Conservation (phyloP, 1,284 basidiomycete species). For the Sparassis latifolia region DNA sequence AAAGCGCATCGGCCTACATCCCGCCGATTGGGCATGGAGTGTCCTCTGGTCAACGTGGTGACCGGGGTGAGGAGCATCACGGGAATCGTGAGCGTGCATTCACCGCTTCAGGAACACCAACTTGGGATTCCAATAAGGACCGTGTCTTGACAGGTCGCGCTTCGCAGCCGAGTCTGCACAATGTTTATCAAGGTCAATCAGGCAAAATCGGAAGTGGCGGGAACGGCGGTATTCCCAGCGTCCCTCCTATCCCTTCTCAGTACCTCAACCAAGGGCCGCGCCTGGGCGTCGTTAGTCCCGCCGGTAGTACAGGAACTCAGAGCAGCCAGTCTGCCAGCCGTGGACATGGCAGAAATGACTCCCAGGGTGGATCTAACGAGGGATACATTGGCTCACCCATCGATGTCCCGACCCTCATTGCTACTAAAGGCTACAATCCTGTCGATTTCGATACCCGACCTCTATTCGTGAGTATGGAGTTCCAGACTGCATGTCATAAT, state of each 20-base stretch:
- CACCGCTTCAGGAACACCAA: constrained; percentile 32
- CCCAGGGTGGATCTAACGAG: constrained; percentile 17
- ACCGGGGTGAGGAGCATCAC: constrained; percentile 25
- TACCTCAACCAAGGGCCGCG: constrained; percentile 53
- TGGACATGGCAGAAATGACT: constrained; percentile 23
- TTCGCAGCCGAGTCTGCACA: constrained; percentile 66
- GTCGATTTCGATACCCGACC: constrained; percentile 80
- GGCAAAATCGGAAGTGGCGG: constrained; percentile 23
- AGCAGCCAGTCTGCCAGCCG: constrained; percentile 16
- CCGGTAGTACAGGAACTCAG: constrained; percentile 8
- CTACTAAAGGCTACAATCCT: constrained; percentile 89
- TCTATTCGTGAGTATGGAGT: constrained; percentile 47
- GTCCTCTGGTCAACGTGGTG: constrained; percentile 25
- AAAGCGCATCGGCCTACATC: constrained; percentile 39
- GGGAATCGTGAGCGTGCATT: constrained; percentile 33
- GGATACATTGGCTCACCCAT: constrained; percentile 54
- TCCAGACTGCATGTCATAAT: constrained; percentile 1
- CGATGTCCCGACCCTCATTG: constrained; percentile 82
- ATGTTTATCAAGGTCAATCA: constrained; percentile 41
- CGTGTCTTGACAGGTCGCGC: constrained; percentile 45
- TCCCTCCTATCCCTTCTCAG: constrained; percentile 66
- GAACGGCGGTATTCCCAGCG: constrained; percentile 45
- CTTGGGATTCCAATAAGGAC: constrained; percentile 53
- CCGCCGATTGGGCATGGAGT: constrained; percentile 42
- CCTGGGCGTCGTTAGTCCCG: constrained; percentile 31